These are phyloP conservation scores for Globisporangium takayamanum DNA, from an alignment of 352 stramenopile species.

Conservation along the genomic window DNA sequence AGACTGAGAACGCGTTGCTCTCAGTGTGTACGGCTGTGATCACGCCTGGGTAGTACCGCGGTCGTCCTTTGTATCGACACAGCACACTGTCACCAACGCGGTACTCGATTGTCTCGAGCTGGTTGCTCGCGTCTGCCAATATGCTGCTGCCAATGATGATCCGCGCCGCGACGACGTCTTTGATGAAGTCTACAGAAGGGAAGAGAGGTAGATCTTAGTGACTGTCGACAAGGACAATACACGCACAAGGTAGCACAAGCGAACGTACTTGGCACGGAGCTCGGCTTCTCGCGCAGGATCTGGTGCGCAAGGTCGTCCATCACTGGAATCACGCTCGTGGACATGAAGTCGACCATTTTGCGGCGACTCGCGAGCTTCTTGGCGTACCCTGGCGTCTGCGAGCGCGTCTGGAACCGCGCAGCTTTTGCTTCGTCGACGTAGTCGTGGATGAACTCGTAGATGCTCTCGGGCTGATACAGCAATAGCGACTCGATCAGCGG, in stretches of 20 bases:
- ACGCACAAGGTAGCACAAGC: not conserved
- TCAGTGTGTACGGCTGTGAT: conserved; percentile 37
- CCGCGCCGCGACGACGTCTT: conserved; percentile 46
- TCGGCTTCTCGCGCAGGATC: conserved; percentile 67
- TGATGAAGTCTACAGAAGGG: conserved; percentile 40
- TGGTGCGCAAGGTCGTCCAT: conserved; percentile 82
- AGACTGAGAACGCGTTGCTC: conserved; percentile 42
- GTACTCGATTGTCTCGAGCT: conserved; percentile 31
- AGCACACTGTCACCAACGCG: conserved; percentile 37
- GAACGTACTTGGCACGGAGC: conserved; percentile 44
- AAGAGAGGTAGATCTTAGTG: not conserved
- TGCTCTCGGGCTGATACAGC: conserved; percentile 69
- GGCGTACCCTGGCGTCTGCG: conserved; percentile 33
- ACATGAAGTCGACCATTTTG: conserved; percentile 84
- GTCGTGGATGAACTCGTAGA: conserved; percentile 80
- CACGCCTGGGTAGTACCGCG: conserved; percentile 44
- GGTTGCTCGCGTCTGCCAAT: conserved; percentile 22
- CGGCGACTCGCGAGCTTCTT: conserved; percentile 64
- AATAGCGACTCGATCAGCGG: conserved; percentile 73
- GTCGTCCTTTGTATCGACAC: conserved; percentile 67
- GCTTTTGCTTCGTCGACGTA: conserved; percentile 61
- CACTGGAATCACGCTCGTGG: conserved; percentile 72
- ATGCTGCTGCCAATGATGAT: conserved; percentile 37
- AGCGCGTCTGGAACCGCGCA: conserved; percentile 24
- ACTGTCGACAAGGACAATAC: not conserved